phyloP scores from a whole-genome alignment of 2,329 filamentous ascomycete genomes.

The Boeremia lycopersici region DNA sequence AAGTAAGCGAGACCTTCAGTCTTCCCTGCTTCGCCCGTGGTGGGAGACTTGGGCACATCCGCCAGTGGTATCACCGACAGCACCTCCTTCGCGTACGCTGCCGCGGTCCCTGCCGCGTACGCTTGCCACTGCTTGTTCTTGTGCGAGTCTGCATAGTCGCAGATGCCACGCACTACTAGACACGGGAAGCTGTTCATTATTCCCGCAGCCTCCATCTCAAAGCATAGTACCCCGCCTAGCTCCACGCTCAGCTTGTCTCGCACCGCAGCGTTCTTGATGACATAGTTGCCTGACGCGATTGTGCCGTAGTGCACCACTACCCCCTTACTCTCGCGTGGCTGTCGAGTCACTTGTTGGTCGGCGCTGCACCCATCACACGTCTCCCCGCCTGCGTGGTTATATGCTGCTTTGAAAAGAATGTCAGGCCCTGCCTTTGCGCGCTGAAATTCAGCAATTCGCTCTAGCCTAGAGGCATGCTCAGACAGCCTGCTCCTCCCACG shows the following conservation, averaged over 20 bases:
- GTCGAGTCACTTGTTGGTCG: too few species aligned
- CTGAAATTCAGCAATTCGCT: too few species aligned
- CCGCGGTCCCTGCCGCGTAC: background rate
- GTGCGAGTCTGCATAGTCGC: background rate
- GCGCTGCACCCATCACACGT: too few species aligned
- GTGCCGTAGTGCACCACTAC: slow-evolving; percentile 12
- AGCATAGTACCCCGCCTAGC: slow-evolving; percentile 8
- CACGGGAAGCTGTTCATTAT: background rate
- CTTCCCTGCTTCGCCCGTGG: background rate
- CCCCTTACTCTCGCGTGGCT: too few species aligned
- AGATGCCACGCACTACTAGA: background rate
- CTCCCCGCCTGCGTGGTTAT: background rate
- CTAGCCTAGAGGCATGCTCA: too few species aligned
- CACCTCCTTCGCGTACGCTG: background rate
- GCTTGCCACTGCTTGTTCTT: background rate
- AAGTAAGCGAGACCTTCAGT: too few species aligned
- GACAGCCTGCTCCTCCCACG: too few species aligned
- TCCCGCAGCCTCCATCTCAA: background rate
- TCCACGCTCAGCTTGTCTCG: slow-evolving; percentile 10
- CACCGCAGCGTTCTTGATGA: slow-evolving; percentile 9
- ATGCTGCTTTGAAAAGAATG: background rate
- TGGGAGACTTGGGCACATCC: too few species aligned
- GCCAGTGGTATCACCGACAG: background rate
- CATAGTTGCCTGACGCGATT: slow-evolving; percentile 9
- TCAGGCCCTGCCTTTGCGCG: too few species aligned